A percentile compares a stretch with the other conserved stretches of the same genome.
Evolutionary conservation across 371 early-diverging fungal species (phyloP).

Genomic region (Mortierella sp.): DNA sequence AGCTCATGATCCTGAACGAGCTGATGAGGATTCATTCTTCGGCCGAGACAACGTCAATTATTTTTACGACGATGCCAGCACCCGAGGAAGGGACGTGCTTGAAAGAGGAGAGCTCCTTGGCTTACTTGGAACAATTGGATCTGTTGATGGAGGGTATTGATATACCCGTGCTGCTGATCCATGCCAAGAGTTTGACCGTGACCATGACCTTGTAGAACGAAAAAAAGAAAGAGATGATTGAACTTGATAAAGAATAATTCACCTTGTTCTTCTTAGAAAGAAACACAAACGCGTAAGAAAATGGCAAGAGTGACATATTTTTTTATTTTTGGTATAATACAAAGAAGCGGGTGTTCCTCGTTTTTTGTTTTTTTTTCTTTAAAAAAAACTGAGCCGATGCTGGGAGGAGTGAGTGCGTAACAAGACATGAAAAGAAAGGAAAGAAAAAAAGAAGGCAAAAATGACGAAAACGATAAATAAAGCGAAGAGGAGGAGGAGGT

Average conservation of each 20-base stretch:
- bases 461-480: too few species aligned
- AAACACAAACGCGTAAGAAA: too few species aligned
- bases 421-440: too few species aligned
- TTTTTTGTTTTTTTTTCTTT: too few species aligned
- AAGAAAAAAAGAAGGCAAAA: too few species aligned
- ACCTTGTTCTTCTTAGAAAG: too few species aligned
- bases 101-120: conserved; percentile 49
- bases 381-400: too few species aligned
- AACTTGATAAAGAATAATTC: too few species aligned
- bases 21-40: conserved; percentile 61
- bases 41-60: conserved; percentile 57
- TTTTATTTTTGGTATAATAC: conserved; percentile 8
- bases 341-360: too few species aligned
- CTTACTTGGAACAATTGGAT: conserved; percentile 61
- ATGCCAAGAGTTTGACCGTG: conserved; percentile 68
- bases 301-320: too few species aligned
- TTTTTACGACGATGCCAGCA: conserved; percentile 69
- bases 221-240: neutral
- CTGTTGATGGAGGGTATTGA: conserved; percentile 60
- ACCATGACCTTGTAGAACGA: conserved; percentile 63
- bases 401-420: too few species aligned
- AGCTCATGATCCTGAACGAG: conserved; percentile 67
- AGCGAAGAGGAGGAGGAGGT: neutral
- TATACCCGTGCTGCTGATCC: conserved; percentile 64
- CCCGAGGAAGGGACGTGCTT: conserved; percentile 62